Conservation (phyloP, 2,329 filamentous ascomycete species). For the Xylariaceae sp. region DNA sequence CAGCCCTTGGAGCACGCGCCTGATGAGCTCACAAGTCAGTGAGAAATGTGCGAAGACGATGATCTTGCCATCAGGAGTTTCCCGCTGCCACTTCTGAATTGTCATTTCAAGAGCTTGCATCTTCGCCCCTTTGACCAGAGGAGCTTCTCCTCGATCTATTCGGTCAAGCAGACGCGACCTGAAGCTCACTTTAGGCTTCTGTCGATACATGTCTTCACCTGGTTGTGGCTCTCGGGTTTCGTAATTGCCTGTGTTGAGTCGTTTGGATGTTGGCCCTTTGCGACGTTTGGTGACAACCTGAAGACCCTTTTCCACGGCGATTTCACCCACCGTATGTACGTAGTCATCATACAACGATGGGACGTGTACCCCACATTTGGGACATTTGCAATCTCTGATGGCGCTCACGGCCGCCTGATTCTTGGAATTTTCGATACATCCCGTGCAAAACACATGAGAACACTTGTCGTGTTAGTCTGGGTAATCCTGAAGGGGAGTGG, state of each 20-base stretch:
- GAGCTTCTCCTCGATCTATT: not conserved
- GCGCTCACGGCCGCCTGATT: too few species aligned
- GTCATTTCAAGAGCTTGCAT: not conserved
- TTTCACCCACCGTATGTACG: too few species aligned
- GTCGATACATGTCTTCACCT: not conserved
- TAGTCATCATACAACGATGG: too few species aligned
- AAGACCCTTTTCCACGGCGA: too few species aligned
- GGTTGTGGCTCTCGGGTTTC: not conserved
- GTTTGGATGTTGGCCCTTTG: too few species aligned
- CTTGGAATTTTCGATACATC: too few species aligned
- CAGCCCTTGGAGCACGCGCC: not conserved
- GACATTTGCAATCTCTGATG: too few species aligned
- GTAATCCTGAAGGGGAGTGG: too few species aligned
- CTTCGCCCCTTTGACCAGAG: not conserved
- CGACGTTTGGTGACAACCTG: too few species aligned
- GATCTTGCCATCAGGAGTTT: conserved; percentile 5
- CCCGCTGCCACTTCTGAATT: conserved; percentile 3
- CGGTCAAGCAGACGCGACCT: not conserved
- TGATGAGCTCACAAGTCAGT: not conserved
- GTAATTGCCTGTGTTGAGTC: not conserved
- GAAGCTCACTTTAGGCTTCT: not conserved
- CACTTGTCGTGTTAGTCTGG: too few species aligned
- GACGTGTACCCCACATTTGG: too few species aligned
- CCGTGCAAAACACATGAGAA: too few species aligned
- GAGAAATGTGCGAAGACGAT: conserved; percentile 4